phyloP scores from a whole-genome alignment of 305 asterid species.

The Fraxinus velutina region DNA sequence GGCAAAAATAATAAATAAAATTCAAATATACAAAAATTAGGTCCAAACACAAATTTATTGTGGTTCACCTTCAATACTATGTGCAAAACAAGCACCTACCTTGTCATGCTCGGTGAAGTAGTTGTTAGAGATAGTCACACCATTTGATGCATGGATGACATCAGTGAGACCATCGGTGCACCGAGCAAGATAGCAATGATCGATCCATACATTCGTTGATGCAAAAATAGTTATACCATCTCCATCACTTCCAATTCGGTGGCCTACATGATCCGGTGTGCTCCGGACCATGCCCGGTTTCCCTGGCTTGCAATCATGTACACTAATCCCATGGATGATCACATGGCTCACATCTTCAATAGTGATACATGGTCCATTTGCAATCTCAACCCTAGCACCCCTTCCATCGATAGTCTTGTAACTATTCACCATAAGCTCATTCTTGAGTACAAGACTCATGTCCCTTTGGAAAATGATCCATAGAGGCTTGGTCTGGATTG shows the following conservation, averaged over 20 bases:
- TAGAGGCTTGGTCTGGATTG: conserved; percentile 39
- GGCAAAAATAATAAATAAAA: background rate
- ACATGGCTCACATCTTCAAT: conserved; percentile 46
- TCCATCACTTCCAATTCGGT: conserved; percentile 51
- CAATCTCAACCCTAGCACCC: conserved; percentile 49
- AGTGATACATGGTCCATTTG: conserved; percentile 54
- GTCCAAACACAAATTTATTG: background rate
- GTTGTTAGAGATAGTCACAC: conserved; percentile 50
- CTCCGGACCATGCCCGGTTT: conserved; percentile 45
- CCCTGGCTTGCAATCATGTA: conserved; percentile 59
- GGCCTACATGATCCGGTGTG: conserved; percentile 42
- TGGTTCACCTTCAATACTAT: background rate
- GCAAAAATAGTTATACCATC: conserved; percentile 43
- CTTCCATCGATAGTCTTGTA: conserved; percentile 64
- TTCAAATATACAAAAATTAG: background rate
- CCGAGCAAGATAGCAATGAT: conserved; percentile 57
- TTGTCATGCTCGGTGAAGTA: conserved; percentile 60
- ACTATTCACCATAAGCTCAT: conserved; percentile 49
- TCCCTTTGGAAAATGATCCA: conserved; percentile 52
- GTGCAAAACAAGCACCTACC: conserved; percentile 25
- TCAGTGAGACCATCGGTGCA: conserved; percentile 53
- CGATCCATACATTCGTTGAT: conserved; percentile 52
- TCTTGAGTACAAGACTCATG: conserved; percentile 45
- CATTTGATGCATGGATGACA: conserved; percentile 48
- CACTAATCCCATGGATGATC: conserved; percentile 58